Conservation (phyloP, 805 yeast genomes). For the Zygotorulaspora chibaensis region DNA sequence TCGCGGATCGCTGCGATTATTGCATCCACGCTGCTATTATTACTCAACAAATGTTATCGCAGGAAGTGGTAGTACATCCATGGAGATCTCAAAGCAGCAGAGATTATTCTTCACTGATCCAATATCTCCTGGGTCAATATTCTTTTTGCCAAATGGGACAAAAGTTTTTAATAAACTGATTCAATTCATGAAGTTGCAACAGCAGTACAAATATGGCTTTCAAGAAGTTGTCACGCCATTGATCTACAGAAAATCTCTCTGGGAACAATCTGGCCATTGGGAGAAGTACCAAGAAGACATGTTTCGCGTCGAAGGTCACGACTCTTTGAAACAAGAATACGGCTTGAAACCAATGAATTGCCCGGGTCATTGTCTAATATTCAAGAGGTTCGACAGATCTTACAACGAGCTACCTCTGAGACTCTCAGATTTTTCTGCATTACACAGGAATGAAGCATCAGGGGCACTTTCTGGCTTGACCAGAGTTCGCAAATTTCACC, state of each 20-base stretch:
- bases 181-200: conserved; percentile 76
- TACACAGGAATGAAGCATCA: conserved; percentile 91
- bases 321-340: conserved; percentile 44
- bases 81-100: conserved; percentile 51
- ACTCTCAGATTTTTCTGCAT: conserved; percentile 81
- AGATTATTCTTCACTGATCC: conserved; percentile 74
- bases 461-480: conserved; percentile 93
- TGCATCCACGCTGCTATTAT: neutral
- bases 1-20: neutral
- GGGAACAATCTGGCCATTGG: conserved; percentile 97
- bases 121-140: conserved; percentile 84
- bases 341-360: conserved; percentile 95
- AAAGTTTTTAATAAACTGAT: conserved; percentile 75
- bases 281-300: conserved; percentile 89
- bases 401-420: conserved; percentile 84
- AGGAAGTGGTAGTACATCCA: conserved; percentile 10
- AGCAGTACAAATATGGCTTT: conserved; percentile 69
- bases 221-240: conserved; percentile 91
- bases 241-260: conserved; percentile 72
- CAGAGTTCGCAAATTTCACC: conserved; percentile 91
- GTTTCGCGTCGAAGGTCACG: conserved; percentile 74
- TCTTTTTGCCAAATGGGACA: conserved; percentile 91
- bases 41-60: conserved; percentile 4
- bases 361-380: conserved; percentile 90
- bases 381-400: conserved; percentile 68